Evolutionary conservation across 306 rosid species (phyloP), one percentile per base, ranked within the genome.

Genomic region (cucumber (Cucumis sativus)): DNA sequence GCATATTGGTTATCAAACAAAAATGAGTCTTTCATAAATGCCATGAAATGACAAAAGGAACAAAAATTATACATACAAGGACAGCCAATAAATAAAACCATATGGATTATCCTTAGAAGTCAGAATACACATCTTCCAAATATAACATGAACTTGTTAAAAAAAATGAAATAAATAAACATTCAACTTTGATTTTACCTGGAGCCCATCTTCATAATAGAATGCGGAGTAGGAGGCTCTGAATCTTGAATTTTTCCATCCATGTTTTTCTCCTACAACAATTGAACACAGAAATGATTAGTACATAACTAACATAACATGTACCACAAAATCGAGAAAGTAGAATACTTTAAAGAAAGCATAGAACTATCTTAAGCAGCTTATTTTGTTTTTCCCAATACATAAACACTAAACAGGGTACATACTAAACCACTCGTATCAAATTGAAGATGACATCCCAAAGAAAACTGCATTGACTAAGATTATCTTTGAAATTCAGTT

Each of bases 221-320:
- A 86, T 87, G 97, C 57, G 99, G 98, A 78, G 99, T 92, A 56
- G 92, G 91, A 81, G 98, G 98, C 84, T 96, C 99, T 41, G 97
- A 90, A 67, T 90, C 97, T 65, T 81, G 96, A 83, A 81, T 83
- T 82, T 79, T 95, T 30, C 84, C 84, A 23, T 91, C 96, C 28
- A 91, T 90, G 85, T 87, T 92, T 87, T 92, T 89, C 77, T 92
- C 99, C 98, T 96, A 86, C 74, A 82, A 84, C 71, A 79, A 77
- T 55, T 80, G 83, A 67, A 67, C 35, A 59, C 10, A 37, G 21
- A 60, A 57, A 7, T 63, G 39, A 77, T 47, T 33, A 76, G 6
- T 41, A 30, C 11, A 73, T 33, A 73, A 52, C 15, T 33, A 73
- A 52, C 15, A 47, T 25, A 43, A 30, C 28, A 5, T 52, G 77